phyloP scores from a whole-genome alignment of 352 stramenopile genomes.

The Albugo candida region DNA sequence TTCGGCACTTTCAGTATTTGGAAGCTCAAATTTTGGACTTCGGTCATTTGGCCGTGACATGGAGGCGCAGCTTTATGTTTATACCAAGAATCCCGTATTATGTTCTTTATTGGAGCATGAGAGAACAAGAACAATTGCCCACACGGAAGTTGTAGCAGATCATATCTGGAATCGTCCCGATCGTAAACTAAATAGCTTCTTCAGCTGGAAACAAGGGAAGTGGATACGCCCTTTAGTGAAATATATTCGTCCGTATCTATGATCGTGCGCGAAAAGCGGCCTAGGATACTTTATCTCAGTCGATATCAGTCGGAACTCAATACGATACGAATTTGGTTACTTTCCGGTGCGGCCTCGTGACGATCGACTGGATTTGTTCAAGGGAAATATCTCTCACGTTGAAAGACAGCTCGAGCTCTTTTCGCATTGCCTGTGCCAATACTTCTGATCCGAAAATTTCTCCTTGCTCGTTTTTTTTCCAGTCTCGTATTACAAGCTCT shows the following conservation, averaged over 20 bases:
- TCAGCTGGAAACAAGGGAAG: slow-evolving; percentile 52
- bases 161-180: slow-evolving; percentile 39
- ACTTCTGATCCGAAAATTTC: too few species aligned
- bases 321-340: too few species aligned
- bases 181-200: slow-evolving; percentile 26
- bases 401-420: too few species aligned
- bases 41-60: slow-evolving; percentile 58
- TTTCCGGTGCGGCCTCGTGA: too few species aligned
- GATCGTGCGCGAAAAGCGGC: too few species aligned
- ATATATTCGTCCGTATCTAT: slow-evolving; percentile 40
- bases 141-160: slow-evolving; percentile 36
- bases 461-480: too few species aligned
- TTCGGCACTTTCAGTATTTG: slow-evolving; percentile 34
- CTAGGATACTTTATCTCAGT: too few species aligned
- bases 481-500: too few species aligned
- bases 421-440: too few species aligned
- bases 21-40: slow-evolving; percentile 63
- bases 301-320: too few species aligned
- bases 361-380: too few species aligned
- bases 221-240: slow-evolving; percentile 57
- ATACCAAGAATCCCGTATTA: slow-evolving; percentile 27
- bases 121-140: slow-evolving; percentile 22
- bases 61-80: slow-evolving; percentile 52
- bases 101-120: slow-evolving; percentile 25
- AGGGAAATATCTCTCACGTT: too few species aligned